Percentiles rank a stretch among this genome's conserved stretches.
phyloP scores from a whole-genome alignment of 2,329 filamentous ascomycete species.

The Chrysoporthe austroafricana region DNA sequence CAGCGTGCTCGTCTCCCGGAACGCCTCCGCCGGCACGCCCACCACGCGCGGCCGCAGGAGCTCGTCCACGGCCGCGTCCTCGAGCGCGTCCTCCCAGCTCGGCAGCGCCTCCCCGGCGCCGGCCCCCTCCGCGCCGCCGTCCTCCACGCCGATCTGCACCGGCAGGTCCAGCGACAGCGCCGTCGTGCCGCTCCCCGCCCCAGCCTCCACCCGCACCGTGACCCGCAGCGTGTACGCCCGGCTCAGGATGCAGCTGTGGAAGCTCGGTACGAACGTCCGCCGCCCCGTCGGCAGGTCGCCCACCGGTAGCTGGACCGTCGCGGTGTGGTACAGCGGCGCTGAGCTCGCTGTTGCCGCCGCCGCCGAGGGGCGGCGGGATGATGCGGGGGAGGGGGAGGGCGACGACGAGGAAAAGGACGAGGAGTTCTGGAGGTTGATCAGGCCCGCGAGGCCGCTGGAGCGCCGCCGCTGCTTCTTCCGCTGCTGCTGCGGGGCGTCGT shows the following conservation, averaged over 20 bases:
- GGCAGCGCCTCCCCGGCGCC: constrained; percentile 44
- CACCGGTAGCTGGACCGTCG: constrained; percentile 53
- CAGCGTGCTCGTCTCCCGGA: constrained; percentile 32
- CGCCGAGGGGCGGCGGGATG: constrained; percentile 5
- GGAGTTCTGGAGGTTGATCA: neutral
- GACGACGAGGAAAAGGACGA: too few species aligned
- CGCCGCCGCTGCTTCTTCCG: constrained; percentile 7
- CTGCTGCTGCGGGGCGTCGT: constrained; percentile 27
- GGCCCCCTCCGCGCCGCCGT: constrained; percentile 14
- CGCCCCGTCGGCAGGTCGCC: constrained; percentile 47
- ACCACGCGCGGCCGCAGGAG: constrained; percentile 49
- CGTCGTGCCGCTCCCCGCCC: constrained; percentile 43
- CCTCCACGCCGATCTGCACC: constrained; percentile 55
- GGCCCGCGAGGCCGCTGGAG: constrained; percentile 5
- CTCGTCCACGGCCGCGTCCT: constrained; percentile 49
- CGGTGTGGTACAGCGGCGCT: constrained; percentile 44
- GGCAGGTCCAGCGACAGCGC: constrained; percentile 52
- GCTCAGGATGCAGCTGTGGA: constrained; percentile 61
- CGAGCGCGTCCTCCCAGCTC: constrained; percentile 54
- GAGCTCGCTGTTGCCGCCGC: neutral
- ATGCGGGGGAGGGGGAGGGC: too few species aligned
- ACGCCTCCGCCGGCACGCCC: constrained; percentile 37
- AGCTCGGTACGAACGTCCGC: constrained; percentile 59
- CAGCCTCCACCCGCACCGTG: constrained; percentile 41
- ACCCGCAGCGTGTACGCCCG: constrained; percentile 58